A percentile compares a stretch with the other conserved stretches of the same genome.
phyloP scores from a whole-genome alignment of 2,329 filamentous ascomycete genomes.

The Pseudogymnoascus sp. region DNA sequence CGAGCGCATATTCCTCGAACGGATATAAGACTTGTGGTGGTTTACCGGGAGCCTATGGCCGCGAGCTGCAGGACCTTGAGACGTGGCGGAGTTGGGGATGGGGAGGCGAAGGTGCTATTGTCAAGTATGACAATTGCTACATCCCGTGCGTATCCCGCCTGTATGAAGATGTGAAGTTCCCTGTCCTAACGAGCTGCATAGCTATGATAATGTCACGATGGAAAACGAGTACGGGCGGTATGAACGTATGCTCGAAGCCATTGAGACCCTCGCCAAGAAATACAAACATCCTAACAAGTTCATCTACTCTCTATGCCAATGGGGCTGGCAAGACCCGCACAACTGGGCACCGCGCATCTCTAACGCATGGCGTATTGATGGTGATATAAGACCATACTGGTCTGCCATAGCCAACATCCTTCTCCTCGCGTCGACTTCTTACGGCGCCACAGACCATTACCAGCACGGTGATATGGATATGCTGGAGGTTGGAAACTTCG shows the following conservation, averaged over 20 bases:
- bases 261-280: background rate
- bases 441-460: background rate
- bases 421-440: background rate
- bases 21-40: slow-evolving; percentile 18
- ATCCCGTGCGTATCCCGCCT: slow-evolving; percentile 14
- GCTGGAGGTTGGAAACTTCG: slow-evolving; percentile 26
- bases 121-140: slow-evolving; percentile 25
- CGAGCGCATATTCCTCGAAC: background rate
- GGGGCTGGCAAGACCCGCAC: slow-evolving; percentile 37
- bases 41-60: slow-evolving; percentile 20
- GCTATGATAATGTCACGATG: slow-evolving; percentile 23
- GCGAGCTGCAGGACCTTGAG: slow-evolving; percentile 19
- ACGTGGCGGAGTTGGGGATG: slow-evolving; percentile 20
- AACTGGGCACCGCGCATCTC: slow-evolving; percentile 20
- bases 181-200: background rate
- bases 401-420: slow-evolving; percentile 20
- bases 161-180: background rate
- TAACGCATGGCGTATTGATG: slow-evolving; percentile 26
- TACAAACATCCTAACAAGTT: slow-evolving; percentile 14
- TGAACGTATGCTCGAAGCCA: slow-evolving; percentile 22
- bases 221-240: slow-evolving; percentile 25
- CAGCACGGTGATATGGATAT: slow-evolving; percentile 9
- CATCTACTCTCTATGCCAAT: slow-evolving; percentile 30
- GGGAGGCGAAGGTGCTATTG: slow-evolving; percentile 12
- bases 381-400: slow-evolving; percentile 28